Evolutionary conservation across 2,329 filamentous ascomycete species (phyloP).

Genomic region (Penicillium sclerotiorum): DNA sequence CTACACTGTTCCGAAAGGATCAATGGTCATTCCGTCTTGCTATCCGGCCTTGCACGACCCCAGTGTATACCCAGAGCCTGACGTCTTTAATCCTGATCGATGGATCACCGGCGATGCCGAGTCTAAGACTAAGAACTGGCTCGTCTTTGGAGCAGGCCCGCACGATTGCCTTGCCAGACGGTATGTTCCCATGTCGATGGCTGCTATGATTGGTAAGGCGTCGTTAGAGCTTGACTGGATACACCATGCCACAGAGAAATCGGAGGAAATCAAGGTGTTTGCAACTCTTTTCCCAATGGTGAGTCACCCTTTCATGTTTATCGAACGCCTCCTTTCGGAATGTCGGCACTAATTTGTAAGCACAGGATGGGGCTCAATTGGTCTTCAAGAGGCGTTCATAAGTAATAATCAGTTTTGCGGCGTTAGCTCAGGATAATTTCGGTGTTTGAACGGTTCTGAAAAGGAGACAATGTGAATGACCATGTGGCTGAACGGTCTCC

Average conservation of each 20-base stretch:
- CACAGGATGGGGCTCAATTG: slow-evolving; percentile 3
- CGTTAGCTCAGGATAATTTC: background rate
- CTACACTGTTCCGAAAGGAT: slow-evolving; percentile 55
- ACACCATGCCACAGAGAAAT: slow-evolving; percentile 52
- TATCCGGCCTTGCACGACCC: slow-evolving; percentile 57
- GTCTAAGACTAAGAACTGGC: slow-evolving; percentile 56
- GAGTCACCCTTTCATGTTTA: slow-evolving; percentile 29
- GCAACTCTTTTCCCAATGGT: slow-evolving; percentile 55
- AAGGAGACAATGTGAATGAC: too few species aligned
- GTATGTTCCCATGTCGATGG: slow-evolving; percentile 56
- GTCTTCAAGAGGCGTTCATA: slow-evolving; percentile 5
- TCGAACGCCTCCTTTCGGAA: background rate
- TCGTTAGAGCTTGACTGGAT: slow-evolving; percentile 54
- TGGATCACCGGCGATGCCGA: slow-evolving; percentile 58
- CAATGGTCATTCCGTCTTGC: slow-evolving; percentile 55
- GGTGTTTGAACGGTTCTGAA: background rate
- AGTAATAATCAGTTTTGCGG: background rate
- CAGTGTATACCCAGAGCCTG: slow-evolving; percentile 50
- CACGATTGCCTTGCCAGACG: slow-evolving; percentile 55
- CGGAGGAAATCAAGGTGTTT: slow-evolving; percentile 57
- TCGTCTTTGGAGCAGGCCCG: slow-evolving; percentile 56
- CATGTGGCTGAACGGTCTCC: too few species aligned
- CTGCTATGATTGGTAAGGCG: slow-evolving; percentile 58
- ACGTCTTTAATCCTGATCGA: slow-evolving; percentile 54
- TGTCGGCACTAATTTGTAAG: background rate